phyloP scores from a whole-genome alignment of 305 asterid genomes.

The Caryopteris hybrid region DNA sequence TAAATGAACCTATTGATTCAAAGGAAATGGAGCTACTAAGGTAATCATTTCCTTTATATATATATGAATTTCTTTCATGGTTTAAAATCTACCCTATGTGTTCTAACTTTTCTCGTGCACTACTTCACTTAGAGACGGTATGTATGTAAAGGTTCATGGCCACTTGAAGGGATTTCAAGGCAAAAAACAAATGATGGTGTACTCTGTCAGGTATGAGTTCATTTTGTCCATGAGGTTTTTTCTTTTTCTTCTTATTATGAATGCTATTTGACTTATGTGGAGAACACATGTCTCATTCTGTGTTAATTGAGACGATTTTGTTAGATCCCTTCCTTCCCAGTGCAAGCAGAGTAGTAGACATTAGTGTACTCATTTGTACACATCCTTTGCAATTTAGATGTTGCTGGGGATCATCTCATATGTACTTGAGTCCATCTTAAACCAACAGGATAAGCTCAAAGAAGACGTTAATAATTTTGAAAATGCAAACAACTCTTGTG shows the following conservation, averaged over 20 bases:
- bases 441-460: not conserved
- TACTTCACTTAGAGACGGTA: slow-evolving; percentile 54
- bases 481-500: not conserved
- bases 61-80: slow-evolving; percentile 2
- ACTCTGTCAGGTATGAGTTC: slow-evolving; percentile 60
- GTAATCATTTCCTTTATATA: slow-evolving; percentile 39
- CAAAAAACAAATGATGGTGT: slow-evolving; percentile 62
- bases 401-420: not conserved
- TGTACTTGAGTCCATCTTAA: not conserved
- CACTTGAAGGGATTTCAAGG: slow-evolving; percentile 89
- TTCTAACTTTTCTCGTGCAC: slow-evolving; percentile 21
- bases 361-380: not conserved
- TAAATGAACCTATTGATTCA: slow-evolving; percentile 54
- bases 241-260: not conserved
- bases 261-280: not conserved
- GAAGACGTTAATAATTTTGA: not conserved
- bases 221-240: not conserved
- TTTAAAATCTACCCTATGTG: not conserved
- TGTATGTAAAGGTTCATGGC: slow-evolving; percentile 82
- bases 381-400: not conserved
- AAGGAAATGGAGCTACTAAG: slow-evolving; percentile 61
- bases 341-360: not conserved
- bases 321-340: not conserved
- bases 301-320: not conserved
- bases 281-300: not conserved